Evolutionary conservation across 352 stramenopile species (phyloP), one percentile per base, ranked within the genome.

Genomic region (Globisporangium viniferum): DNA sequence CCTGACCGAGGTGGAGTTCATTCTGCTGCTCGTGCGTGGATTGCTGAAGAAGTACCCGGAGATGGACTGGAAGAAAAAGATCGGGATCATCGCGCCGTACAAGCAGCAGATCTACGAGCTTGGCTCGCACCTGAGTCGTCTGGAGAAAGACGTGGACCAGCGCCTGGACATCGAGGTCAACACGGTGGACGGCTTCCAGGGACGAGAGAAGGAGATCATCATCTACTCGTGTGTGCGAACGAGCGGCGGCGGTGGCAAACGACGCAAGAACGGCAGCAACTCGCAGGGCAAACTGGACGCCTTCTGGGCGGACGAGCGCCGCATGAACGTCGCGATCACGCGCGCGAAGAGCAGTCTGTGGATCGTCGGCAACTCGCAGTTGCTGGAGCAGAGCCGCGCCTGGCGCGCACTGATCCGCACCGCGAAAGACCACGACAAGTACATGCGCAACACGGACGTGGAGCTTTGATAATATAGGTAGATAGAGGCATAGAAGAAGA

Each of bases 311-410:
- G 97, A 99, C 70, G 87, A 98, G 70, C 89, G 98, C 9, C 92
- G 98, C n/a, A 94, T 99, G 75, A 99, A 99, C 81, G 98, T 99
- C 56, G 98, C 98, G 22, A 94, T 99, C 51, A 99, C 98, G 55
- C 81, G 98, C 41, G 97, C 97, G 2, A 98, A 98, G 77, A 89
- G 97, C 61, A 98, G 98, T 74, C 78, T 98, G 18, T 94, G 86
- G 87, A 89, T 94, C 58, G 82, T 94, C 27, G 87, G 87, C 58
- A 93, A 91, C 78, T 90, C 87, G 36, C 73, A 69, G 35, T 46
- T 94, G 62, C 74, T 94, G 48, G 74, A 80, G 63, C 84, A 92
- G 59, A 93, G 83, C 69, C 71, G 70, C 15, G 84, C 81, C 22
- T 94, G 87, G 87, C 72, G 73, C 27, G 73, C 81, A 58, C 71